Conservation (phyloP, 2,329 filamentous ascomycete species). For the Aspergillus vadensis region DNA sequence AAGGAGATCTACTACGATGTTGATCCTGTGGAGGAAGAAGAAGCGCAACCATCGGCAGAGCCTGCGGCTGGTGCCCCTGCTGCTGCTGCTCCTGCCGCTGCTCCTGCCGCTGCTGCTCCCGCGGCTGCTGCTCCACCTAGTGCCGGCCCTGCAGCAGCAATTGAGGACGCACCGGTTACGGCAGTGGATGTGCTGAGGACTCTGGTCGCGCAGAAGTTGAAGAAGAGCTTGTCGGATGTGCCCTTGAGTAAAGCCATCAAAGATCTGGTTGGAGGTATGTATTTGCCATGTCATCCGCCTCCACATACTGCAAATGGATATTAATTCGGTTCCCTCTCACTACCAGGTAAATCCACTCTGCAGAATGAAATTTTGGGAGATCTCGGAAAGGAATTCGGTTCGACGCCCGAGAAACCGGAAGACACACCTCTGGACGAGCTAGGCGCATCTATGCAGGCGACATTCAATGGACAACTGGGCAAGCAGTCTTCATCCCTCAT, state of each 20-base stretch:
- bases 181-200: conserved; percentile 88
- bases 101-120: conserved; percentile 57
- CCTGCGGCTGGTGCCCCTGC: conserved; percentile 43
- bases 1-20: conserved; percentile 99
- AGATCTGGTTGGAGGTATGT: conserved; percentile 91
- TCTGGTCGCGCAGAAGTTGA: conserved; percentile 94
- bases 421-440: conserved; percentile 95
- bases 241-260: conserved; percentile 97
- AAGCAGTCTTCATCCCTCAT: conserved; percentile 94
- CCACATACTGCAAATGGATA: conserved; percentile 9
- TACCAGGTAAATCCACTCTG: conserved; percentile 88
- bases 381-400: conserved; percentile 96
- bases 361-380: conserved; percentile 99
- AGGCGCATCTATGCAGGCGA: conserved; percentile 91
- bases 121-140: conserved; percentile 62
- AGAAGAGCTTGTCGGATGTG: conserved; percentile 87
- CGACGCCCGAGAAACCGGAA: conserved; percentile 96
- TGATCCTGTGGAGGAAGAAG: conserved; percentile 90
- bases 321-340: background rate
- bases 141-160: conserved; percentile 81
- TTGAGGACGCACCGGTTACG: conserved; percentile 82
- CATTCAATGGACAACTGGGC: conserved; percentile 97
- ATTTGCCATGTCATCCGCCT: background rate
- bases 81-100: conserved; percentile 47
- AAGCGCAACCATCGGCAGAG: conserved; percentile 54